Evolutionary conservation across 2,329 filamentous ascomycete species (phyloP).

Genomic region (Mycogone perniciosa): DNA sequence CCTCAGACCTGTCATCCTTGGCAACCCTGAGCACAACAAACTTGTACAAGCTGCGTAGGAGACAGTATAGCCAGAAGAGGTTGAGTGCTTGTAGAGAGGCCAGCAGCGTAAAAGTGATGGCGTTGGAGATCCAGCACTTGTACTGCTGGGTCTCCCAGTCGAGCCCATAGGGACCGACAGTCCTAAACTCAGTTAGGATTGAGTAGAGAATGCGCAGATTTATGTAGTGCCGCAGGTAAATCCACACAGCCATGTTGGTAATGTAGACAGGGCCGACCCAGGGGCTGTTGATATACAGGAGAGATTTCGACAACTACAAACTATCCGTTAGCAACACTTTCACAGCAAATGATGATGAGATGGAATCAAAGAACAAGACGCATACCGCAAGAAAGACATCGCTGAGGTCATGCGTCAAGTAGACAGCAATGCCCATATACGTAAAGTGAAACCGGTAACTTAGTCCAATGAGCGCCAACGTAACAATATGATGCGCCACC

Average conservation of each 20-base stretch:
- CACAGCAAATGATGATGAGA: not conserved
- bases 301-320: constrained; percentile 60
- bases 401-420: constrained; percentile 86
- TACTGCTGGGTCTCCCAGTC: constrained; percentile 71
- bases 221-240: constrained; percentile 80
- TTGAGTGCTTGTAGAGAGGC: constrained; percentile 65
- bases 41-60: constrained; percentile 64
- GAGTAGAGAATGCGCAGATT: constrained; percentile 71
- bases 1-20: constrained; percentile 64
- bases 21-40: constrained; percentile 54
- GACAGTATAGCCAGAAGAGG: constrained; percentile 73
- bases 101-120: constrained; percentile 59
- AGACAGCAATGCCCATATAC: constrained; percentile 88
- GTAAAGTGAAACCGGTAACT: constrained; percentile 95
- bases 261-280: constrained; percentile 76
- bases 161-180: constrained; percentile 65
- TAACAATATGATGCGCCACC: constrained; percentile 84
- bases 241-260: constrained; percentile 74
- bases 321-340: not conserved
- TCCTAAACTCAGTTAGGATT: constrained; percentile 65
- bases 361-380: not conserved
- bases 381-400: constrained; percentile 84
- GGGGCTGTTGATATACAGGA: constrained; percentile 78
- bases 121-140: constrained; percentile 63
- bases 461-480: constrained; percentile 69